Evolutionary conservation across 2,329 filamentous ascomycete species (phyloP), one percentile per base, ranked within the genome.

Genomic region (Grosmannia serpens): DNA sequence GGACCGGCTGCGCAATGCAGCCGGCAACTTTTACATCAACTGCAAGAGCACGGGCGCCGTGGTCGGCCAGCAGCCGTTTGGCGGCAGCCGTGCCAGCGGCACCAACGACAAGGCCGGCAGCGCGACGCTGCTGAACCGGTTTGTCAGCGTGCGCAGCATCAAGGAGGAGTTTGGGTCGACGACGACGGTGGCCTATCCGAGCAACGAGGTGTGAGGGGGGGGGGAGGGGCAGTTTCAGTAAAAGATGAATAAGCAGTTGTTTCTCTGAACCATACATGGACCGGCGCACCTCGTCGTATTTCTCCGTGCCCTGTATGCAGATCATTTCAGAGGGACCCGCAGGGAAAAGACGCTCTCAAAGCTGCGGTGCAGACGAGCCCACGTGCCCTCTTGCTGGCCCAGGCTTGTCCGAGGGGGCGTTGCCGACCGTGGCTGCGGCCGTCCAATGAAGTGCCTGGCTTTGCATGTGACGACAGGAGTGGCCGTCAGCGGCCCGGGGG

Each of bases 121-220:
- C 64, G 70, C 74, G 52, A 73, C 73, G 38, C 70, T 78, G 60
- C 65, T 83, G 61, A 70, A 72, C 60, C 72, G 79, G 24, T 82
- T 82, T 64, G 75, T 77, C 17, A 77, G 76, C 64, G 71, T 74
- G 58, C 69, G 79, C 57, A 75, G 76, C 7, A 72, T 83, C 63
- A 83, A 82, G 81, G 87, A 91, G 77, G 87, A 90, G 75, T 91
- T 89, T 66, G 73, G 75, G 61, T 74, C 82, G 4, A 85, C 82
- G 38, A 78, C 78, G 38, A 76, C 78, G 70, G 84, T 90, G 35
- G 70, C 70, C 56, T 91, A 91, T 70, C 84, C 85, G 24, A 89
- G 86, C 73, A 90, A 90, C 70, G 84, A 86, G 71, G 71, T 77
- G 24, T 84, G 70, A 44, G 69, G 56, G 60, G 57, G 52, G 26